Percentiles rank a stretch among this genome's conserved stretches.
Evolutionary conservation across 768 basidiomycete genomes (phyloP).

Genomic region (Mycena pura): DNA sequence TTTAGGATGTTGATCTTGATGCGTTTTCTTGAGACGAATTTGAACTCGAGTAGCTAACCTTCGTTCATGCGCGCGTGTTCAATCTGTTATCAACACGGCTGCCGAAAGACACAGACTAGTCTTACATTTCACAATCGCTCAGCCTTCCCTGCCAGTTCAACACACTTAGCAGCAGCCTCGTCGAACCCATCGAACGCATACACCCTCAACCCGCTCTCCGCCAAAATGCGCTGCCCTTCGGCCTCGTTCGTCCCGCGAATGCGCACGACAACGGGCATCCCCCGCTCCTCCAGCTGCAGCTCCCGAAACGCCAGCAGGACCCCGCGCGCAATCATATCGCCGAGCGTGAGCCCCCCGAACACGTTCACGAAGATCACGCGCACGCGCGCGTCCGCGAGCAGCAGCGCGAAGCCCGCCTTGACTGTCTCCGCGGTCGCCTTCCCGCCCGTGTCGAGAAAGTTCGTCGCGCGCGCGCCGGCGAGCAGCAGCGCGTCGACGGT

Average conservation of each 20-base stretch:
- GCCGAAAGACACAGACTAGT: too few relatives aligned
- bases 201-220: conserved; percentile 73
- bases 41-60: too few relatives aligned
- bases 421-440: conserved; percentile 87
- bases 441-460: conserved; percentile 85
- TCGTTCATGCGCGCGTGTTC: too few relatives aligned
- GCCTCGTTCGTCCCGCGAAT: conserved; percentile 80
- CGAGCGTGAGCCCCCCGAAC: conserved; percentile 54
- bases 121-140: background rate
- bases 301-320: conserved; percentile 63
- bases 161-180: conserved; percentile 67
- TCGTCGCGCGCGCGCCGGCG: conserved; percentile 72
- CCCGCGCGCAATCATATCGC: conserved; percentile 24
- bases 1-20: too few relatives aligned
- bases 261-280: conserved; percentile 73
- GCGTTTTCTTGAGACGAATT: too few relatives aligned
- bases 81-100: too few relatives aligned
- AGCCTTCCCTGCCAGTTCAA: conserved; percentile 44
- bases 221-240: conserved; percentile 81
- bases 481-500: conserved; percentile 83
- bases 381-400: conserved; percentile 71
- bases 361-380: conserved; percentile 85
- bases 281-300: conserved; percentile 67
- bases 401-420: conserved; percentile 83
- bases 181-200: conserved; percentile 78